These are phyloP conservation scores for Aphanomyces invadans DNA, from an alignment of 352 stramenopile genomes.

Conservation along the genomic window DNA sequence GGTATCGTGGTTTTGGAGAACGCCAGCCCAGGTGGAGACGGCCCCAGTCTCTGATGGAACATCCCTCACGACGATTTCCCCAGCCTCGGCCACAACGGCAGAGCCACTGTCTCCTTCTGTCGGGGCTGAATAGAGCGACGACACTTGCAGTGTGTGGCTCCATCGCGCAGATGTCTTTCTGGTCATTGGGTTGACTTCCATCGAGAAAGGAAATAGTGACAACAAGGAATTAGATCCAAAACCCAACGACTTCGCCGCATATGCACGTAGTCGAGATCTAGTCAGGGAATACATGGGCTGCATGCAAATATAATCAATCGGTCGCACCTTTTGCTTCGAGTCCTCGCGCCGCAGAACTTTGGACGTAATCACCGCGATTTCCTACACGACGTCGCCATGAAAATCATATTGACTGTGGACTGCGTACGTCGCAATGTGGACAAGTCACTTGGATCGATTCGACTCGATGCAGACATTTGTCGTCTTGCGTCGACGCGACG, in stretches of 20 bases:
- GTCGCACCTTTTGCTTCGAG: conserved; percentile 3
- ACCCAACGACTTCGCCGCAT: conserved; percentile 7
- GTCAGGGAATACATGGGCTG: too few species aligned
- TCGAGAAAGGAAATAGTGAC: too few species aligned
- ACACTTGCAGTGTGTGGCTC: too few species aligned
- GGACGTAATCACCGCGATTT: neutral
- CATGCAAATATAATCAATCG: too few species aligned
- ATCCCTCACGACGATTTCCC: too few species aligned
- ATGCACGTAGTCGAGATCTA: neutral
- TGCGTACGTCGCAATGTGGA: neutral
- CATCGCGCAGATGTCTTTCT: too few species aligned
- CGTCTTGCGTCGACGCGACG: neutral
- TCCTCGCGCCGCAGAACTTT: neutral
- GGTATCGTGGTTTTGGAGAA: conserved; percentile 70
- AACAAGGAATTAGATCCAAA: conserved; percentile 14
- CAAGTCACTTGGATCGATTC: conserved; percentile 9
- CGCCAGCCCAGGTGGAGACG: neutral
- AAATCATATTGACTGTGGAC: neutral
- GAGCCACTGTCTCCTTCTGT: neutral
- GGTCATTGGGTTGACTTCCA: too few species aligned
- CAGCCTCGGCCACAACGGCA: neutral
- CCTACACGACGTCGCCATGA: neutral
- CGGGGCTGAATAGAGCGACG: neutral
- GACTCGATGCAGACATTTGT: neutral
- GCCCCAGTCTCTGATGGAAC: neutral